Evolutionary conservation across 1,284 basidiomycete genomes (phyloP).

Genomic region (Butyriboletus appendiculatus): DNA sequence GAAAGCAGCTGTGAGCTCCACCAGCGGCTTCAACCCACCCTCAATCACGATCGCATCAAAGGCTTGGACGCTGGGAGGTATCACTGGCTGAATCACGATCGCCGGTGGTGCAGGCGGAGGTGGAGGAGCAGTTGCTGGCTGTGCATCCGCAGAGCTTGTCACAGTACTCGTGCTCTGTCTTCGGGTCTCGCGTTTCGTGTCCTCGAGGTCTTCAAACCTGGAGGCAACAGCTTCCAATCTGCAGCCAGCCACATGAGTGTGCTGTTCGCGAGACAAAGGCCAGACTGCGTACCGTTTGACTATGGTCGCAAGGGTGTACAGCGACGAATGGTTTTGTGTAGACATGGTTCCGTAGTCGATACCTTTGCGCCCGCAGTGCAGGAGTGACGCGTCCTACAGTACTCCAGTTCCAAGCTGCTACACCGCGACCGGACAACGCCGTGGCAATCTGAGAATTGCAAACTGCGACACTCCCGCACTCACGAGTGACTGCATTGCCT

Average conservation of each 20-base stretch:
- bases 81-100: constrained; percentile 39
- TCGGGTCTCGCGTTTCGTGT: constrained; percentile 41
- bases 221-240: constrained; percentile 93
- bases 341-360: constrained; percentile 21
- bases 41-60: constrained; percentile 78
- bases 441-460: neutral
- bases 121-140: constrained; percentile 38
- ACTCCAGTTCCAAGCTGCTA: neutral
- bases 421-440: constrained; percentile 19
- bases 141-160: constrained; percentile 35
- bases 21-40: constrained; percentile 71
- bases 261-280: neutral
- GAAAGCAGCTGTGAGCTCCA: constrained; percentile 74
- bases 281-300: constrained; percentile 68
- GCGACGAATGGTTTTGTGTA: constrained; percentile 44
- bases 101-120: constrained; percentile 43
- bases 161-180: constrained; percentile 29
- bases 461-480: too few species aligned
- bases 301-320: constrained; percentile 76
- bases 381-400: neutral
- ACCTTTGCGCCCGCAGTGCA: neutral
- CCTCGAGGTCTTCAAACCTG: constrained; percentile 87
- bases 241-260: constrained; percentile 4
- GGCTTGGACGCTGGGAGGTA: constrained; percentile 65
- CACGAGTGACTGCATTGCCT: neutral